A percentile compares a stretch with the other conserved stretches of the same genome.
phyloP scores from a whole-genome alignment of 768 basidiomycete genomes.

The Lactarius hengduanensis region DNA sequence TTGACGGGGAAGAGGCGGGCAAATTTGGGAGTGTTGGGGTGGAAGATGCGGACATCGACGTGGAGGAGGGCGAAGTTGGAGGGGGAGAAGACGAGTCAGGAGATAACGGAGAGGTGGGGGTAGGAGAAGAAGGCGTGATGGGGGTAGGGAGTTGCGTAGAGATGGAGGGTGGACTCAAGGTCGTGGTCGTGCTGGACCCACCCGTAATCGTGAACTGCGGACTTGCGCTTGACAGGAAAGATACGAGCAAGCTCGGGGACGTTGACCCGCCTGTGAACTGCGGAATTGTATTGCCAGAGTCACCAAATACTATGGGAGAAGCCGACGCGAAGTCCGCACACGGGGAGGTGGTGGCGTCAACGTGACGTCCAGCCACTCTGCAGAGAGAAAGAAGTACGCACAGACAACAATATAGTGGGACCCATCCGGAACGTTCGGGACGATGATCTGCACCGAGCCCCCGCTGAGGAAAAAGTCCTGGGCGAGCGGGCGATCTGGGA shows the following conservation, averaged over 20 bases:
- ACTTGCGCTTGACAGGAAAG: slow-evolving; percentile 30
- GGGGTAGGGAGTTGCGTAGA: neutral
- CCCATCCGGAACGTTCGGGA: slow-evolving; percentile 39
- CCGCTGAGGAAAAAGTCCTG: slow-evolving; percentile 39
- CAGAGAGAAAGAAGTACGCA: slow-evolving; percentile 34
- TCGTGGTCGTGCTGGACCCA: neutral
- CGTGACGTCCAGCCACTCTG: neutral
- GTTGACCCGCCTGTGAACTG: no score
- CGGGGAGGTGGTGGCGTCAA: neutral
- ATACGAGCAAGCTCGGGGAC: no score
- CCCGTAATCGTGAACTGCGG: slow-evolving; percentile 38
- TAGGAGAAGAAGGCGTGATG: neutral
- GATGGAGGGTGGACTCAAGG: neutral
- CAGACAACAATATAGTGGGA: slow-evolving; percentile 42
- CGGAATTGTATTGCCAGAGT: slow-evolving; percentile 42
- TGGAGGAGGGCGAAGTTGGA: neutral
- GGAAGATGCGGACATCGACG: neutral
- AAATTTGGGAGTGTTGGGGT: neutral
- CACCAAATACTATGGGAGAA: slow-evolving; percentile 43
- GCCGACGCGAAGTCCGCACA: neutral
- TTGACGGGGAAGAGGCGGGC: neutral
- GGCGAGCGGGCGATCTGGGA: slow-evolving; percentile 37
- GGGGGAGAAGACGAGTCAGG: neutral
- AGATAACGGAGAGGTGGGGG: neutral
- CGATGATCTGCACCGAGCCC: slow-evolving; percentile 39